A percentile compares a stretch with the other conserved stretches of the same genome.
These are phyloP conservation scores for Erythrophleum ivorense DNA, from an alignment of 331 rosid species.

Conservation along the genomic window DNA sequence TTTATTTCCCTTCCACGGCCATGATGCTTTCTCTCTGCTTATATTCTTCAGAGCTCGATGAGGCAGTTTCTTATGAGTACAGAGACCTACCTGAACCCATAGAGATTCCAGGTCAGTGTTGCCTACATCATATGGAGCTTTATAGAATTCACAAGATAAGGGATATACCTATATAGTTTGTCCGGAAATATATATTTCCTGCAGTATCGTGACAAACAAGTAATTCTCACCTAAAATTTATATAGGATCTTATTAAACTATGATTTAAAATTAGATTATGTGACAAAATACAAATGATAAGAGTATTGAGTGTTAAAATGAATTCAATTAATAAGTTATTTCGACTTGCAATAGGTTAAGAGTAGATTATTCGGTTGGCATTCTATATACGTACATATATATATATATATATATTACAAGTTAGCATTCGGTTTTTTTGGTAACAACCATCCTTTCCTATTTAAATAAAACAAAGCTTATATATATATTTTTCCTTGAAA, in stretches of 20 bases:
- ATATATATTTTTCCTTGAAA: neutral
- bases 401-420: too few species aligned
- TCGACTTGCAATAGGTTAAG: too few species aligned
- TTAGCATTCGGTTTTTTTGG: too few species aligned
- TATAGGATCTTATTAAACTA: neutral
- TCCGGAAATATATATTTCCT: too few species aligned
- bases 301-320: too few species aligned
- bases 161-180: too few species aligned
- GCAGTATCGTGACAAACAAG: neutral
- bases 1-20: conserved; percentile 32
- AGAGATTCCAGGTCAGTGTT: conserved; percentile 7
- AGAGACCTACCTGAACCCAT: conserved; percentile 13
- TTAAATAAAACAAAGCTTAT: too few species aligned
- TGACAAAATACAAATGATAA: neutral
- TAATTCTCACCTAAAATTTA: neutral
- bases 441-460: too few species aligned
- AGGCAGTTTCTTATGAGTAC: neutral
- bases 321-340: too few species aligned
- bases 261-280: neutral
- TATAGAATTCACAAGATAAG: too few species aligned
- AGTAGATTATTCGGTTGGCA: too few species aligned
- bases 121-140: neutral
- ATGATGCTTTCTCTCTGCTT: conserved; percentile 40
- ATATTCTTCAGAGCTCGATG: conserved; percentile 17
- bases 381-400: too few species aligned